Evolutionary conservation across 1,284 basidiomycete species (phyloP), one percentile per base, ranked within the genome.

Genomic region (Trichosporon coremiiforme): DNA sequence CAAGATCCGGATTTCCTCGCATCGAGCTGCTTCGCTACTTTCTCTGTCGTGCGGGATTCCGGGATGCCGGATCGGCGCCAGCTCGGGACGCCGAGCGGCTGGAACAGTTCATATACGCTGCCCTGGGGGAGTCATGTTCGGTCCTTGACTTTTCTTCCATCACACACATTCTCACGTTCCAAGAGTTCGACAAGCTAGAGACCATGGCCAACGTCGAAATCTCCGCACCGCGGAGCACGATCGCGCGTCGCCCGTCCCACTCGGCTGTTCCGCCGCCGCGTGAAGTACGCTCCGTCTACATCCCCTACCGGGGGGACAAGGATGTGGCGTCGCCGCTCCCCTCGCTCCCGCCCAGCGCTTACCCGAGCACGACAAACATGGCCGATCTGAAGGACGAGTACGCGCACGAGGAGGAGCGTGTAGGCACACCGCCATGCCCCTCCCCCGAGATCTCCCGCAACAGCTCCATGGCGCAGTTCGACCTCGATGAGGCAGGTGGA

Each of bases 1-100:
- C 57, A 60, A 60, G 57, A 33, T 60, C 57, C 57, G 57, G 57
- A 60, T 60, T 60, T 60, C 57, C 57, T 60, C 36, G 10, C 36
- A 10, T 38, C n/a, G n/a, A n/a, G n/a, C 12, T 38, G 6, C 29
- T 25, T 25, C 36, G 36, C 10, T 38, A 7, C 36, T 60, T 25
- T 22, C 47, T 9, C 47, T 15, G 17, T 6, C 8, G n/a, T 53
- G 7, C n/a, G n/a, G n/a, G n/a, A n/a, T n/a, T n/a, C n/a, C 20
- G 47, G 20, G 47, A 20, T 53, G 47, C 47, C 47, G 47, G 47
- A 45, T 45, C 41, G 13, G 41, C 15, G 41, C 41, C 41, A n/a
- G 41, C 38, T 41, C 41, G 41, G 41, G 15, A 33, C 33, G 10
- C 36, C 6, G 36, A 2, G 6, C 5, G 36, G 36, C 36, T 38